Percentiles rank a stretch among this genome's conserved stretches.
Evolutionary conservation across 345 rosid genomes (phyloP).

Genomic region (Hypericum perforatum): DNA sequence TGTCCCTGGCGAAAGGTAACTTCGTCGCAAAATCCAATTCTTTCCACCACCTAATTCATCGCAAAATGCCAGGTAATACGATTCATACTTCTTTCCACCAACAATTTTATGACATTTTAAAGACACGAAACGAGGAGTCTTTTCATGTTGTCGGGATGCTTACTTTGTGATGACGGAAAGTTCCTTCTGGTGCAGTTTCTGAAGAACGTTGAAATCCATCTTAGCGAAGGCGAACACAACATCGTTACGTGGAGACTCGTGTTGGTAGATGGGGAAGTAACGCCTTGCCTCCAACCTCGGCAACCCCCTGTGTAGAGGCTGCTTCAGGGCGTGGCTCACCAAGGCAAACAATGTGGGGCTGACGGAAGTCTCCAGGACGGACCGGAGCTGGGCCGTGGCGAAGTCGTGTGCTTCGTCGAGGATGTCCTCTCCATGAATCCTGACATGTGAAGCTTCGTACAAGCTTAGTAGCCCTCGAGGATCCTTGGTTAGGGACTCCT

Average conservation of each 20-base stretch:
- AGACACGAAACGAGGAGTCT: no score
- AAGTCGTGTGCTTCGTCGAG: no score
- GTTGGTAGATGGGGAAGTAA: neutral
- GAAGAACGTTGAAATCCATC: slow-evolving; percentile 5
- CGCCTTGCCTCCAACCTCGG: slow-evolving; percentile 9
- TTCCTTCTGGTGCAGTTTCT: neutral
- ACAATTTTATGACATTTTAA: no score
- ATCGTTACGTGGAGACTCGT: neutral
- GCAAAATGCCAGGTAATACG: no score
- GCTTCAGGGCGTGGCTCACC: slow-evolving; percentile 8
- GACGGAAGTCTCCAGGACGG: no score
- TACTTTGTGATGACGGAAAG: neutral
- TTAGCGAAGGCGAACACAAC: slow-evolving; percentile 5
- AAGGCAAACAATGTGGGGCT: neutral
- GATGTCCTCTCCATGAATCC: no score
- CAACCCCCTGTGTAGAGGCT: slow-evolving; percentile 8
- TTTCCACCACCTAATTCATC: slow-evolving; percentile 31
- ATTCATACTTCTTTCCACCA: no score
- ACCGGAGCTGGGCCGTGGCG: no score
- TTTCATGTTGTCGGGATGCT: neutral
- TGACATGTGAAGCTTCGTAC: no score
- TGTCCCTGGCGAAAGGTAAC: slow-evolving; percentile 29
- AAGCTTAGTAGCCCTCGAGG: no score
- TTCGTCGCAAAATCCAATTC: slow-evolving; percentile 16
- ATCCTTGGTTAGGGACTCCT: no score